Percentiles rank a stretch among this genome's conserved stretches.
These are phyloP conservation scores for Priceomyces medius DNA, from an alignment of 805 yeast genomes.

Conservation along the genomic window DNA sequence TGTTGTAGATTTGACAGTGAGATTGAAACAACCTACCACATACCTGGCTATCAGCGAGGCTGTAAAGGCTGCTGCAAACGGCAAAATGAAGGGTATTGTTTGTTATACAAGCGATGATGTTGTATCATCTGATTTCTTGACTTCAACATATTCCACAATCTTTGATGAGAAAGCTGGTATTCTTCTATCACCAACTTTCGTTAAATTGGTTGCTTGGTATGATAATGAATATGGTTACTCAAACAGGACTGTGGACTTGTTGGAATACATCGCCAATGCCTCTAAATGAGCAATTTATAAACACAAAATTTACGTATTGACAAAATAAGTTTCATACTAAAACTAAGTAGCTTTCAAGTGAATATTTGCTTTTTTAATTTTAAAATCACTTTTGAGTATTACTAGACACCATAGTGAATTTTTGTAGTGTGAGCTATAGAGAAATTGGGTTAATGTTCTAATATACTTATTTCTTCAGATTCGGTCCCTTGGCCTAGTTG, in stretches of 20 bases:
- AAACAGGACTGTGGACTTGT: conserved; percentile 90
- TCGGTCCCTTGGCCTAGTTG: conserved; percentile 58
- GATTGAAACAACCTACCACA: conserved; percentile 71
- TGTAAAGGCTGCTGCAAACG: conserved; percentile 74
- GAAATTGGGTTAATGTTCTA: too few species aligned
- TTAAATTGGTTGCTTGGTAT: conserved; percentile 91
- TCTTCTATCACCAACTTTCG: conserved; percentile 80
- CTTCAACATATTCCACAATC: conserved; percentile 82
- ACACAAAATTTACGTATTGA: neutral
- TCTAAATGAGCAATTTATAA: conserved; percentile 17
- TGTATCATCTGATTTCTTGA: conserved; percentile 86
- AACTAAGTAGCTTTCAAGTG: too few species aligned
- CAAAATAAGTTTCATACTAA: too few species aligned
- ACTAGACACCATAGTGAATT: too few species aligned
- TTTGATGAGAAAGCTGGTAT: conserved; percentile 92
- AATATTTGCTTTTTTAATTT: neutral
- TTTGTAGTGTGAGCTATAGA: too few species aligned
- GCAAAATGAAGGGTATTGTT: conserved; percentile 73
- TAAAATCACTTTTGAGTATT: too few species aligned
- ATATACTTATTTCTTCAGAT: too few species aligned
- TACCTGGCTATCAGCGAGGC: conserved; percentile 81
- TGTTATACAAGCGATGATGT: conserved; percentile 93
- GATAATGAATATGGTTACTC: conserved; percentile 97
- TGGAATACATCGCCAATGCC: conserved; percentile 71
- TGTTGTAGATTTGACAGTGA: conserved; percentile 88